Evolutionary conservation across 176 grass and related monocot genomes (phyloP), one percentile per base, ranked within the genome.

Genomic region (Themeda triandra): DNA sequence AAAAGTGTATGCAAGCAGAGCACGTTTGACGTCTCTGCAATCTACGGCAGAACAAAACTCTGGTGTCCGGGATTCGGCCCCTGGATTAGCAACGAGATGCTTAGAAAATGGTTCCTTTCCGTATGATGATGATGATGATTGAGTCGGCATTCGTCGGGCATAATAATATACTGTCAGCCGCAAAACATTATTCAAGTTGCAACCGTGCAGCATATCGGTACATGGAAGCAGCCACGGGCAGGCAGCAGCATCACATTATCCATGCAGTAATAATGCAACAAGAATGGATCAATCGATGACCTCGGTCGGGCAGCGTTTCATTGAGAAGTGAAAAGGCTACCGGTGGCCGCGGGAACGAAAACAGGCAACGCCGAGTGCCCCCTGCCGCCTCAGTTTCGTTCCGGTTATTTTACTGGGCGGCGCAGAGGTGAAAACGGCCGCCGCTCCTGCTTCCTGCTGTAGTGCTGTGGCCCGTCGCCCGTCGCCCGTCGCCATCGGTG

Each of bases 281-380:
- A 51, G 15, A 51, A 19, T 51, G 48, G 48, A 51, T 18, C 21
- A 24, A 35, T 68, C 32, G 8, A 41, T 41, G 9, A 41, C 9
- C 31, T 31, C 29, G 30, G 2, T 0, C 15, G 30, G 51, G 51
- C 6, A 10, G 33, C 51, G 19, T 23, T 56, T 23, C 3, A 10
- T 11, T 28, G 11, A 63, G 28, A 28, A 4, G 11, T 13, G 58
- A 0, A 77, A 75, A 85, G n/a, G n/a, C 83, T 62, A 75, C 8
- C 33, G 14, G 14, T 29, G 27, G 83, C 83, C 63, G 75, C 37
- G 48, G 83, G 64, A 85, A 78, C 48, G 21, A 10, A 85, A 85
- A 78, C 51, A 58, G 54, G 54, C 54, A n/a, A 10, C 21, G 53
- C 21, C 51, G 51, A 23, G 51, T 23, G 51, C 9, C 32, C 4